Percentiles rank a stretch among this genome's conserved stretches.
These are phyloP conservation scores for Climacium dendroides DNA, from an alignment of 225 moss, liverwort and hornwort genomes.

Conservation along the genomic window DNA sequence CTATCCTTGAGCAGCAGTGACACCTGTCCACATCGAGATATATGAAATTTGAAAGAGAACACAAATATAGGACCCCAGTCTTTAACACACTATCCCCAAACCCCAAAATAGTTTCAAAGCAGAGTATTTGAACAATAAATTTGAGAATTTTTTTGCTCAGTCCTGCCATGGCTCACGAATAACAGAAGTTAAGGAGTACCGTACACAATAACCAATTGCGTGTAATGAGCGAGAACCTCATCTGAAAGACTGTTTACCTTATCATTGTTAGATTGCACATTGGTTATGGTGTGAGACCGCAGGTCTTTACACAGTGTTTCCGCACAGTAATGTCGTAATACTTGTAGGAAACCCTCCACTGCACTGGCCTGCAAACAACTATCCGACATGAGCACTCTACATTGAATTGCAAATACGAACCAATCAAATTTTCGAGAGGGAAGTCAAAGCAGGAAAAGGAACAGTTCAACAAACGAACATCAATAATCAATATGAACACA, in stretches of 20 bases:
- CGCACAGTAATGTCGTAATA: slow-evolving; percentile 56
- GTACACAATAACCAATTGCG: background rate
- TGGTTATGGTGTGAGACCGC: slow-evolving; percentile 88
- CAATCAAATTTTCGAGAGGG: background rate
- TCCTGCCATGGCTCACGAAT: background rate
- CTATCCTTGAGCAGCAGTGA: slow-evolving; percentile 89
- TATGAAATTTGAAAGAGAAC: background rate
- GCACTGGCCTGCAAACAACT: slow-evolving; percentile 54
- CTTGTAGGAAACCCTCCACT: slow-evolving; percentile 59
- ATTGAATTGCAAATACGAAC: background rate
- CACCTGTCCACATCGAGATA: slow-evolving; percentile 33
- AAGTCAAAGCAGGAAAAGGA: background rate
- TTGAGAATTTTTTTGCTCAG: background rate
- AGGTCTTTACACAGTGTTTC: slow-evolving; percentile 85
- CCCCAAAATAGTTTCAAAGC: background rate
- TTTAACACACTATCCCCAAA: background rate
- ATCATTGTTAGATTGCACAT: slow-evolving; percentile 97
- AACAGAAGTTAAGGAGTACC: background rate
- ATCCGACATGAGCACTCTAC: background rate
- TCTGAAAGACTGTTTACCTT: slow-evolving; percentile 30
- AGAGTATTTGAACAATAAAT: background rate
- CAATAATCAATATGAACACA: background rate
- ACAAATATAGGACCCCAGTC: background rate
- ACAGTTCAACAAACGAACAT: background rate
- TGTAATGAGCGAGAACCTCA: background rate